These are phyloP conservation scores for Digitaria exilis DNA, from an alignment of 202 grass and related monocot genomes.

Conservation along the genomic window DNA sequence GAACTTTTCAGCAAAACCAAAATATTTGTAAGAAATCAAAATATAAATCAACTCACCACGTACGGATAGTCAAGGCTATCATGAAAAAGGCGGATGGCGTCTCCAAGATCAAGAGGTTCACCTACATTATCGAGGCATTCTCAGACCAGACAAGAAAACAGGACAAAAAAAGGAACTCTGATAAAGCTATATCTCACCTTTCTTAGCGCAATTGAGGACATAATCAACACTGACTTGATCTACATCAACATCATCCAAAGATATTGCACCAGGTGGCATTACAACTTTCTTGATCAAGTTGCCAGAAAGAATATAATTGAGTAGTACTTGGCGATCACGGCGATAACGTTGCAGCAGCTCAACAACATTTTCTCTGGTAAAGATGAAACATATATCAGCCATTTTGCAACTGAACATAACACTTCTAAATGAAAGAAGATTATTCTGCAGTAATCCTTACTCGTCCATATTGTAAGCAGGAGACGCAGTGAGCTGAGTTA, in stretches of 20 bases:
- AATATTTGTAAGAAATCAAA: constrained; percentile 2
- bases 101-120: constrained; percentile 85
- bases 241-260: constrained; percentile 91
- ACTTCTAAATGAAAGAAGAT: background rate
- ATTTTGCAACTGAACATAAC: constrained; percentile 18
- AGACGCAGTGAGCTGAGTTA: constrained; percentile 8
- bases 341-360: constrained; percentile 85
- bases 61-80: constrained; percentile 98
- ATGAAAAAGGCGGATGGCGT: constrained; percentile 91
- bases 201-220: constrained; percentile 86
- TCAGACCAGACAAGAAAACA: constrained; percentile 39
- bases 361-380: constrained; percentile 72
- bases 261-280: constrained; percentile 88
- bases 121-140: constrained; percentile 45
- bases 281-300: constrained; percentile 99
- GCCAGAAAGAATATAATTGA: constrained; percentile 91
- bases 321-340: constrained; percentile 81
- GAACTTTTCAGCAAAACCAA: background rate
- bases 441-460: constrained; percentile 40
- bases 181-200: constrained; percentile 61
- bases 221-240: constrained; percentile 97
- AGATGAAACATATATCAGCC: constrained; percentile 12
- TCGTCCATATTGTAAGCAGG: constrained; percentile 47
- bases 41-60: constrained; percentile 63
- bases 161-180: constrained; percentile 4